phyloP scores from a whole-genome alignment of 345 rosid genomes.

The Raphanus sativus region DNA sequence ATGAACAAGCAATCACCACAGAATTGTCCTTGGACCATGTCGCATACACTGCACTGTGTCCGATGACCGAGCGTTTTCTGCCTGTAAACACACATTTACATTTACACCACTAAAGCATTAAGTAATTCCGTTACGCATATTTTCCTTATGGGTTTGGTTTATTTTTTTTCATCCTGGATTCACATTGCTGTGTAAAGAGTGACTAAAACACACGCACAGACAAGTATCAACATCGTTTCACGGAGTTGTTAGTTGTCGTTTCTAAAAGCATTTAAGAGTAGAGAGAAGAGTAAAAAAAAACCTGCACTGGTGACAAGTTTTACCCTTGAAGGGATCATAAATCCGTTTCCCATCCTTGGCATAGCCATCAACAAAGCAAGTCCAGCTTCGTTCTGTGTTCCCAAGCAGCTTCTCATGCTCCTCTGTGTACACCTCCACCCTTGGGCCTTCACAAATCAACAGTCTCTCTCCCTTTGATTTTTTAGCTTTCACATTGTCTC shows the following conservation, averaged over 20 bases:
- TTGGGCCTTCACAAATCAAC: slow-evolving; percentile 50
- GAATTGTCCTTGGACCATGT: slow-evolving; percentile 79
- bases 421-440: slow-evolving; percentile 69
- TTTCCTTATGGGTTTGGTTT: not conserved
- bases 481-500: slow-evolving; percentile 32
- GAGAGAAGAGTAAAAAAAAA: slow-evolving; percentile 7
- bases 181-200: not conserved
- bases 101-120: not conserved
- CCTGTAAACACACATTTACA: slow-evolving; percentile 49
- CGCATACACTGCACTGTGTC: slow-evolving; percentile 65
- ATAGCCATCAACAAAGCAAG: slow-evolving; percentile 73
- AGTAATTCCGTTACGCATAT: not conserved
- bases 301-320: slow-evolving; percentile 99
- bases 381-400: slow-evolving; percentile 77
- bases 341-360: slow-evolving; percentile 69
- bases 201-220: not conserved
- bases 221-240: not conserved
- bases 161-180: not conserved
- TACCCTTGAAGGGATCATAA: slow-evolving; percentile 78
- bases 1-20: slow-evolving; percentile 92
- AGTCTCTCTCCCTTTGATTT: not conserved
- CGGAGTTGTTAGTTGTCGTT: not conserved
- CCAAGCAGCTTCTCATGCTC: slow-evolving; percentile 79
- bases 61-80: slow-evolving; percentile 93
- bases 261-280: not conserved